Evolutionary conservation across 495 filamentous ascomycete genomes (phyloP).

Genomic region (Penicillium samsonianum): DNA sequence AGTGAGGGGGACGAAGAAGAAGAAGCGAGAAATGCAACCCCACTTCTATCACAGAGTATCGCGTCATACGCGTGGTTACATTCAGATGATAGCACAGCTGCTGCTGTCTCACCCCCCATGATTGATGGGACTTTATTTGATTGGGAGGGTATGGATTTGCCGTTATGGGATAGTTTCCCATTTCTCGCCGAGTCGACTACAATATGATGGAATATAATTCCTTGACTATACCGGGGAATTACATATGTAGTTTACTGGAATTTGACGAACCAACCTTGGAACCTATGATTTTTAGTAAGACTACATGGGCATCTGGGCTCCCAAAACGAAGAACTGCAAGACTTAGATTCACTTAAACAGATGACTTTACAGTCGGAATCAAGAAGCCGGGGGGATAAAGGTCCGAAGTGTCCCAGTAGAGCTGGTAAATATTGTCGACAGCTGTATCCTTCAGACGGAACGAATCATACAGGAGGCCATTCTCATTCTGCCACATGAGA

Average conservation of each 20-base stretch:
- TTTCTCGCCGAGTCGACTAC: constrained; percentile 34
- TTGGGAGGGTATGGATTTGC: constrained; percentile 39
- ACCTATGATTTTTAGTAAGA: neutral
- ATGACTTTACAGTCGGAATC: constrained; percentile 14
- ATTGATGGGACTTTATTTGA: constrained; percentile 26
- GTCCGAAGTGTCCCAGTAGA: constrained; percentile 27
- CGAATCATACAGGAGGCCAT: constrained; percentile 17
- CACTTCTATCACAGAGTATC: constrained; percentile 12
- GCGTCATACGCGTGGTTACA: constrained; percentile 23
- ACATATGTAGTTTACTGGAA: neutral
- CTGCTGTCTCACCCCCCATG: constrained; percentile 21
- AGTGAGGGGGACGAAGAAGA: constrained; percentile 12
- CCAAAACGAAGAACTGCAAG: neutral
- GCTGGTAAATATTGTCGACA: constrained; percentile 24
- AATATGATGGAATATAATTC: neutral
- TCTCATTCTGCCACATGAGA: constrained; percentile 23
- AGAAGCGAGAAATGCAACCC: constrained; percentile 8
- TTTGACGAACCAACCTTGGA: neutral
- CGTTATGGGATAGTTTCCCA: constrained; percentile 41
- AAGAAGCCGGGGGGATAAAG: constrained; percentile 18
- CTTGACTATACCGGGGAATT: neutral
- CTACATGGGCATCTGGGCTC: neutral
- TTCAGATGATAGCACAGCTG: constrained; percentile 18
- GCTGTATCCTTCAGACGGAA: constrained; percentile 28
- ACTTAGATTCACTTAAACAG: neutral